These are phyloP conservation scores for Oryza coarctata DNA, from an alignment of 176 grass and related monocot genomes.

Conservation along the genomic window DNA sequence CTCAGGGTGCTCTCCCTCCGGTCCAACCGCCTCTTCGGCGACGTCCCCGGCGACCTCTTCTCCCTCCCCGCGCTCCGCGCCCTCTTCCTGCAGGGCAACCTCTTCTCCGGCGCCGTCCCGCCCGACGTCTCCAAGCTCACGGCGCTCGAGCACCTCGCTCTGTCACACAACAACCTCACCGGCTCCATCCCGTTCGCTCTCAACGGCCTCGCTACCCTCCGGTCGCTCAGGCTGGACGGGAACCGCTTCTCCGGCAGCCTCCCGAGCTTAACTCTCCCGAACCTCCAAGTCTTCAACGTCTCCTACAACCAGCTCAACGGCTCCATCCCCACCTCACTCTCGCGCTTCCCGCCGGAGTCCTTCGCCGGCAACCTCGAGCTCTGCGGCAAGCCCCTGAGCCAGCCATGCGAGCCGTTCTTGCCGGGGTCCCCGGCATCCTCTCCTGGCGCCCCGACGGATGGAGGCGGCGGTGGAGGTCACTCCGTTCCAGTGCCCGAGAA, in stretches of 20 bases:
- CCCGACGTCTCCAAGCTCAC: conserved; percentile 20
- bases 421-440: conserved; percentile 14
- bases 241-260: conserved; percentile 69
- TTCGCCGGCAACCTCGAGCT: conserved; percentile 60
- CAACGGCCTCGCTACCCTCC: conserved; percentile 36
- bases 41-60: conserved; percentile 57
- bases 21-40: conserved; percentile 62
- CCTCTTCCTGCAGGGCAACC: conserved; percentile 67
- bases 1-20: conserved; percentile 70
- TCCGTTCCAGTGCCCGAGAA: not conserved
- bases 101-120: conserved; percentile 47
- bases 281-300: conserved; percentile 57
- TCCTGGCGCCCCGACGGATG: not conserved
- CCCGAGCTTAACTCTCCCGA: conserved; percentile 49
- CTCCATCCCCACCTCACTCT: conserved; percentile 58
- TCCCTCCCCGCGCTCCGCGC: conserved; percentile 38
- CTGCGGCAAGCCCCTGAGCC: conserved; percentile 53
- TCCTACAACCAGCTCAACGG: conserved; percentile 78
- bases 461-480: not conserved
- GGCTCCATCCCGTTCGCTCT: conserved; percentile 48
- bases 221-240: conserved; percentile 35
- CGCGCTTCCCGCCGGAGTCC: conserved; percentile 42
- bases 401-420: conserved; percentile 48
- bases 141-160: conserved; percentile 53
- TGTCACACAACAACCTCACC: conserved; percentile 58